phyloP scores from a whole-genome alignment of 2,329 filamentous ascomycete genomes.

The Aspergillus bombycis region DNA sequence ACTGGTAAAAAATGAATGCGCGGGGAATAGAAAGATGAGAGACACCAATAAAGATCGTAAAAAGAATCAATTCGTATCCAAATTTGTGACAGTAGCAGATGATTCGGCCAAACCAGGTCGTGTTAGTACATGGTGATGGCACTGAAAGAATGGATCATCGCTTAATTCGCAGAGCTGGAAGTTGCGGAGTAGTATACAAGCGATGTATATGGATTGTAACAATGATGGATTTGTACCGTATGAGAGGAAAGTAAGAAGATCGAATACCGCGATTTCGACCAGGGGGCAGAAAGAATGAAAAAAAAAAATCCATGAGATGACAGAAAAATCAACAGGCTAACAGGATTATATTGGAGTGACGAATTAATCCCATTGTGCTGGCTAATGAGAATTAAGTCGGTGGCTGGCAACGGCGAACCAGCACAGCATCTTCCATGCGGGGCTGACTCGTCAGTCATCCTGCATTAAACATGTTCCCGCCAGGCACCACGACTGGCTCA shows the following conservation, averaged over 20 bases:
- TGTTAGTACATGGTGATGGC: neutral
- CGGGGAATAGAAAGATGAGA: neutral
- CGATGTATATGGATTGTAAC: neutral
- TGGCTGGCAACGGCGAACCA: constrained; percentile 34
- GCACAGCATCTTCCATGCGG: constrained; percentile 13
- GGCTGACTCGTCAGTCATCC: constrained; percentile 1
- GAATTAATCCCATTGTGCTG: constrained; percentile 5
- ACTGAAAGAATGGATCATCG: neutral
- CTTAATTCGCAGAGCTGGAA: neutral
- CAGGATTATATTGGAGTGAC: constrained; percentile 8
- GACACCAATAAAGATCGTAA: neutral
- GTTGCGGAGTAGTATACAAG: neutral
- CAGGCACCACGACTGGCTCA: neutral
- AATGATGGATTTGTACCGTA: neutral
- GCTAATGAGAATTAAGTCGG: constrained; percentile 25
- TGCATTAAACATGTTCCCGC: neutral
- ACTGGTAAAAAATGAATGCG: neutral
- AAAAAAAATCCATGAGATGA: neutral
- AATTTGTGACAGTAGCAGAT: neutral
- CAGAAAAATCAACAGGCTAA: neutral
- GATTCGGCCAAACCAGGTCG: neutral
- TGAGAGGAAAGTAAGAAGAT: too few species aligned
- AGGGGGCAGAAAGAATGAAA: neutral
- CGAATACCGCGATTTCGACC: neutral
- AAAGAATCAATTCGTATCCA: constrained; percentile 2